phyloP scores from a whole-genome alignment of 345 rosid genomes.

The Lagerstroemia speciosa region DNA sequence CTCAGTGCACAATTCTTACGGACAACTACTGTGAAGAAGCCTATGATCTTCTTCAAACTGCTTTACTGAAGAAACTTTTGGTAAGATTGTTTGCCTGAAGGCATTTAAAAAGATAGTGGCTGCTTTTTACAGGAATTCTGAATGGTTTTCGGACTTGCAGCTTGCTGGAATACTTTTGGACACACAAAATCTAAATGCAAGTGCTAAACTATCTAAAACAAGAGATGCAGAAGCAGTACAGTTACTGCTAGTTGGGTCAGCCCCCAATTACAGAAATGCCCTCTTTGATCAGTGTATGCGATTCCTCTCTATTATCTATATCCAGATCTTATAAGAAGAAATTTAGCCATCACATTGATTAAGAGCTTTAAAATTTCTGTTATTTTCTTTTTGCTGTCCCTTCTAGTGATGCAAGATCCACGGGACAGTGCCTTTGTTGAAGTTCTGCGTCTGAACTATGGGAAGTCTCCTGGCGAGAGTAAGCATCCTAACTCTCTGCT shows the following conservation, averaged over 20 bases:
- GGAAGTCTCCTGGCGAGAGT: conserved; percentile 35
- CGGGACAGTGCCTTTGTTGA: conserved; percentile 29
- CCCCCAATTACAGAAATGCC: conserved; percentile 33
- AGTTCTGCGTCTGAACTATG: conserved; percentile 32
- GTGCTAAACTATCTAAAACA: conserved; percentile 21
- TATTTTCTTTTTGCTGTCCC: not conserved
- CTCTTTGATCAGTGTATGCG: conserved; percentile 40
- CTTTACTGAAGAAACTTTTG: conserved; percentile 42
- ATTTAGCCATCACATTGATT: not conserved
- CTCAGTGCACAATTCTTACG: conserved; percentile 51
- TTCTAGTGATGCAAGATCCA: conserved; percentile 43
- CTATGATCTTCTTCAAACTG: conserved; percentile 45
- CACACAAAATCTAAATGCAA: conserved; percentile 37
- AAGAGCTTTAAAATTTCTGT: not conserved
- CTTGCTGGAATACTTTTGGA: conserved; percentile 59
- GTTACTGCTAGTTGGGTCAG: conserved; percentile 40
- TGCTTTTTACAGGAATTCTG: conserved; percentile 2
- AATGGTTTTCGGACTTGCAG: conserved; percentile 22
- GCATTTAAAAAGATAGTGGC: not conserved
- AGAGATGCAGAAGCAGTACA: conserved; percentile 66
- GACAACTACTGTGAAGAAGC: conserved; percentile 70
- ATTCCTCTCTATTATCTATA: not conserved
- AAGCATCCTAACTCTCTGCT: conserved; percentile 9
- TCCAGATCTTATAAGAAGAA: not conserved
- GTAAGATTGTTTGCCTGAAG: conserved; percentile 14